Evolutionary conservation across 2,329 filamentous ascomycete genomes (phyloP).

Genomic region (Mycosphaerella sp.): DNA sequence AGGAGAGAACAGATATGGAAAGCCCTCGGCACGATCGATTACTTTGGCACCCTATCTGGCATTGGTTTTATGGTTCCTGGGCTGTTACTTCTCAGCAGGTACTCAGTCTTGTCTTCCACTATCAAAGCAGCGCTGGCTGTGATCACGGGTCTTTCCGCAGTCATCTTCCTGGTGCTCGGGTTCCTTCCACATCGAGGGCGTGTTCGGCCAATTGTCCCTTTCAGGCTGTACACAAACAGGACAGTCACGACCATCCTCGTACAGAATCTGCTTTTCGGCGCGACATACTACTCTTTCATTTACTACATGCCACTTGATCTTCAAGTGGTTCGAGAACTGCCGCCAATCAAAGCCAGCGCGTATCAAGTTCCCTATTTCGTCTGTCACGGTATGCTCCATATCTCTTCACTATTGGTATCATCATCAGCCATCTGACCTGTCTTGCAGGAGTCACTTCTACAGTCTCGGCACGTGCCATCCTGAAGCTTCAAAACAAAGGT

Average conservation of each 20-base stretch:
- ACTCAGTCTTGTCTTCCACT: slow-evolving; percentile 2
- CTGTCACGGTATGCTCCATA: slow-evolving; percentile 13
- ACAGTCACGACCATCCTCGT: slow-evolving; percentile 19
- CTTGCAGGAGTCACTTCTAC: slow-evolving; percentile 15
- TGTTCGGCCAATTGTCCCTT: slow-evolving; percentile 23
- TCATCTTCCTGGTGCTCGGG: slow-evolving; percentile 15
- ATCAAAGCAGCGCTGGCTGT: slow-evolving; percentile 12
- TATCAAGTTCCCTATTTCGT: slow-evolving; percentile 22
- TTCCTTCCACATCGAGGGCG: slow-evolving; percentile 7
- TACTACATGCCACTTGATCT: slow-evolving; percentile 22
- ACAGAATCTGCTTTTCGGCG: slow-evolving; percentile 24
- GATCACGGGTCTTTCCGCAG: slow-evolving; percentile 7
- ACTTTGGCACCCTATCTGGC: slow-evolving; percentile 18
- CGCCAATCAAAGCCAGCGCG: slow-evolving; percentile 10
- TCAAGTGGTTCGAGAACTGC: slow-evolving; percentile 15
- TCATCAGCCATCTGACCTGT: not conserved
- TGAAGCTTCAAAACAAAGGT: slow-evolving; percentile 3
- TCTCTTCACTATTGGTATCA: not conserved
- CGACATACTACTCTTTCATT: slow-evolving; percentile 23
- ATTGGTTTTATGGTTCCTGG: slow-evolving; percentile 12
- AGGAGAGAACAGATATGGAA: slow-evolving; percentile 3
- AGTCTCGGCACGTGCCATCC: slow-evolving; percentile 16
- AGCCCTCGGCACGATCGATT: slow-evolving; percentile 19
- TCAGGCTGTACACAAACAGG: slow-evolving; percentile 23
- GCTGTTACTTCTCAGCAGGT: slow-evolving; percentile 18